A percentile compares a stretch with the other conserved stretches of the same genome.
These are phyloP conservation scores for Epichloe sibirici DNA, from an alignment of 2,329 filamentous ascomycete genomes.

Conservation along the genomic window DNA sequence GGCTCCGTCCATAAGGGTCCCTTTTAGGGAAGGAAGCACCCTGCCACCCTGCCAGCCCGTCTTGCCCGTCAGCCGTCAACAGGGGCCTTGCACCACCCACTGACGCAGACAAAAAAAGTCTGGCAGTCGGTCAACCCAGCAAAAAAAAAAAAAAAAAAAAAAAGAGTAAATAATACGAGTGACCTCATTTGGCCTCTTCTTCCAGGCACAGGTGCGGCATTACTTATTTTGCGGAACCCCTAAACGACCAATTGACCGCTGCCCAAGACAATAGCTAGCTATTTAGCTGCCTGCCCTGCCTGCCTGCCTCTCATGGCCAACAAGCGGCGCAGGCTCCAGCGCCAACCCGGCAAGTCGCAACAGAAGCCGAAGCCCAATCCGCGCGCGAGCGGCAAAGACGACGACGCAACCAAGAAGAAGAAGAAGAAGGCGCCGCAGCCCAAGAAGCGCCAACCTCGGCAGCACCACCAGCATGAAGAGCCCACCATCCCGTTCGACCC, in stretches of 20 bases:
- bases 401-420: conserved; percentile 6
- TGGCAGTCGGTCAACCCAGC: neutral
- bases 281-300: too few species aligned
- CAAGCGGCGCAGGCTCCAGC: conserved; percentile 10
- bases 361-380: conserved; percentile 9
- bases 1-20: neutral
- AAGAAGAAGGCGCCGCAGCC: conserved; percentile 6
- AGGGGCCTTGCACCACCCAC: neutral
- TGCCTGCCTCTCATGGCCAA: conserved; percentile 8
- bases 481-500: conserved; percentile 56
- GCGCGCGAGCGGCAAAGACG: neutral
- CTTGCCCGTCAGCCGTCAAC: neutral
- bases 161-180: neutral
- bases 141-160: neutral
- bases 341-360: conserved; percentile 8
- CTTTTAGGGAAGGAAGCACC: conserved; percentile 1
- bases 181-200: neutral
- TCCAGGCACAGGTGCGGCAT: too few species aligned
- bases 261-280: too few species aligned
- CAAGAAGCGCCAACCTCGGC: conserved; percentile 10
- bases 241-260: too few species aligned
- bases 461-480: conserved; percentile 15
- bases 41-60: conserved; percentile 1
- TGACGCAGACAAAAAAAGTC: neutral
- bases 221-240: too few species aligned